phyloP scores from a whole-genome alignment of 371 early-diverging fungal genomes.

The Mucor racemosus region DNA sequence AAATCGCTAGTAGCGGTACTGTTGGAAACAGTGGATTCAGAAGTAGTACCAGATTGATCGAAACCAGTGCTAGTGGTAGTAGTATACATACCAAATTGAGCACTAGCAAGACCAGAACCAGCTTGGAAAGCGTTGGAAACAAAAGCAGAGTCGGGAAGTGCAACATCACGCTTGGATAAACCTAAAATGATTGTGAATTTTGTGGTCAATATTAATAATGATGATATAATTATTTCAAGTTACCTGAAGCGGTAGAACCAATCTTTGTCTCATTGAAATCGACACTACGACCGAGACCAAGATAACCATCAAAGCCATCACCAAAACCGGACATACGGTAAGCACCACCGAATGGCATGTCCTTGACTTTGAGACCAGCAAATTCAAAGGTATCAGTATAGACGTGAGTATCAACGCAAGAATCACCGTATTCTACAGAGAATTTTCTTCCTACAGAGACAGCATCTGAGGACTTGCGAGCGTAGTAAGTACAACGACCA shows the following conservation, averaged over 20 bases:
- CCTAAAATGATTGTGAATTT: conserved; percentile 9
- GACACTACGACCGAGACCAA: conserved; percentile 49
- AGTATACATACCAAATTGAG: conserved; percentile 50
- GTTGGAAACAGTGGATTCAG: conserved; percentile 2
- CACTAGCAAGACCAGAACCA: conserved; percentile 41
- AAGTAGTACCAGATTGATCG: conserved; percentile 25
- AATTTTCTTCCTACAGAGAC: conserved; percentile 37
- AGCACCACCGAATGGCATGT: conserved; percentile 53
- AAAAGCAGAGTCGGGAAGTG: conserved; percentile 38
- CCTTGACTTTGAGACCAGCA: conserved; percentile 35
- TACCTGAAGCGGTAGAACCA: conserved; percentile 22
- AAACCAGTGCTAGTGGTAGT: conserved; percentile 30
- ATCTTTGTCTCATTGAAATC: conserved; percentile 37
- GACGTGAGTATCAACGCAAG: conserved; percentile 49
- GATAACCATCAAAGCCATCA: conserved; percentile 52
- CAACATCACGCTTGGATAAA: conserved; percentile 34
- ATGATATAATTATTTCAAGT: neutral
- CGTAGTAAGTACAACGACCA: conserved; percentile 50
- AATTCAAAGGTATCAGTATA: conserved; percentile 49
- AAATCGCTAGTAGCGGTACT: neutral
- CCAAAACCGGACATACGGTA: conserved; percentile 52
- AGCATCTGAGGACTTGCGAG: conserved; percentile 37
- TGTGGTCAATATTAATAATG: conserved; percentile 2
- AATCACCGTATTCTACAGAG: conserved; percentile 49
- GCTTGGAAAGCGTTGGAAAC: conserved; percentile 47